Percentiles rank a stretch among this genome's conserved stretches.
Evolutionary conservation across 495 filamentous ascomycete species (phyloP).

Genomic region (Neurospora sp.): DNA sequence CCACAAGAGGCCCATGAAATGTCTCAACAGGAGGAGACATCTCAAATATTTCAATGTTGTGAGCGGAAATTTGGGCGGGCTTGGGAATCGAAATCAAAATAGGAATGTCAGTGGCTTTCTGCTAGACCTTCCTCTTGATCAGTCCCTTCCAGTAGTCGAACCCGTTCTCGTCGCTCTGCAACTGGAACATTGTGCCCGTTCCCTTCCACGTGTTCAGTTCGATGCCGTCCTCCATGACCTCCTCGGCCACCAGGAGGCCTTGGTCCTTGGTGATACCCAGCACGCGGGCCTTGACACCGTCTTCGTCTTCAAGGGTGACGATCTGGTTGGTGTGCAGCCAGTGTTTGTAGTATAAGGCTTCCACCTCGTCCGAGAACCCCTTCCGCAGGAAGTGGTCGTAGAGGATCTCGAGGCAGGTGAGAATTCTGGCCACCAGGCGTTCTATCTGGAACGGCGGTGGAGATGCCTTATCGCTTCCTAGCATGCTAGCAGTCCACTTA

Average conservation of each 20-base stretch:
- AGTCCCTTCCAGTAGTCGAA: slow-evolving; percentile 96
- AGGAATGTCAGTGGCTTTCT: slow-evolving; percentile 4
- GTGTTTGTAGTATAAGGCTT: slow-evolving; percentile 68
- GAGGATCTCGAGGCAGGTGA: slow-evolving; percentile 68
- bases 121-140: slow-evolving; percentile 66
- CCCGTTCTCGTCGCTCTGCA: slow-evolving; percentile 96
- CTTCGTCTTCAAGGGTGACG: slow-evolving; percentile 79
- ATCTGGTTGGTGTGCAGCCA: slow-evolving; percentile 92
- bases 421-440: slow-evolving; percentile 71
- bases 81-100: not conserved
- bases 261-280: slow-evolving; percentile 83
- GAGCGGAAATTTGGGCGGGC: not conserved
- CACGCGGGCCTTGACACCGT: slow-evolving; percentile 66
- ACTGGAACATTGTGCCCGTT: slow-evolving; percentile 68
- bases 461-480: not conserved
- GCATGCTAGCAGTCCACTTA: slow-evolving; percentile 17
- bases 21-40: not conserved
- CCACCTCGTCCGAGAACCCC: slow-evolving; percentile 64
- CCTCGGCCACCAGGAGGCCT: slow-evolving; percentile 76
- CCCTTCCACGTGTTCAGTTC: slow-evolving; percentile 25
- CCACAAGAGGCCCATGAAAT: not conserved
- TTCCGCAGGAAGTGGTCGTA: slow-evolving; percentile 62
- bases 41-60: not conserved
- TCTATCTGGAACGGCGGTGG: slow-evolving; percentile 60
- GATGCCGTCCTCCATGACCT: slow-evolving; percentile 58